Evolutionary conservation across 306 rosid species (phyloP), one percentile per base, ranked within the genome.

Genomic region (Acacia acuminata): DNA sequence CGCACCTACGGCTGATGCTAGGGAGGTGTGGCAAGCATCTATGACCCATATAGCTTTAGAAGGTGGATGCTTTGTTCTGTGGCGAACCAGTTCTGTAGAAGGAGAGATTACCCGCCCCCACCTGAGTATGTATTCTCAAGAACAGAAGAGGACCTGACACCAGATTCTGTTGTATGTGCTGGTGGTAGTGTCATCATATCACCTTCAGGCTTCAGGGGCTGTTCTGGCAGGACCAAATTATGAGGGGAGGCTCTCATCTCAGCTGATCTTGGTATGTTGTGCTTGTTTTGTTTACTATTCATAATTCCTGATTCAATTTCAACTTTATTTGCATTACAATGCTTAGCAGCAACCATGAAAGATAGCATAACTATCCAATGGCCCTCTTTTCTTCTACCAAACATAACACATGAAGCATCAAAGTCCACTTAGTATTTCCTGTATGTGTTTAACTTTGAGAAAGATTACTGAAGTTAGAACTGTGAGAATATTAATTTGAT

Each of bases 111-210:
- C 81, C 99, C 99, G 8, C 92, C 97, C 32, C 88, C 94, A 81
- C 98, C 99, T 9, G 98, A 90, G 44, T 90, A 95, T 81, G 88
- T 84, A 19, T 95, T 95, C 81, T 74, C 88, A 4, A 97, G 90
- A 86, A 78, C 81, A 19, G 97, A 90, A 87, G 92, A 89, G 74
- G 87, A 89, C 22, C 97, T 91, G 51, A 86, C 72, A 45, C 96
- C 97, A 2, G 97, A 95, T 78, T 90, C 97, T 88, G 91, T 95
- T 76, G 99, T 95, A 78, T 95, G 97, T 55, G 88, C 96, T 48
- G 98, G 99, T 24, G 99, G 99, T 47, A 95, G 97, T 87, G 98
- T 88, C 84, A 95, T 95, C 50, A 86, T 95, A 74, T 95, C 99
- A 69, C 99, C 99, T 5, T 87, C 96, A n/a, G n/a, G n/a, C n/a